phyloP scores from a whole-genome alignment of 805 yeast genomes.

The Komagataella ulmi region DNA sequence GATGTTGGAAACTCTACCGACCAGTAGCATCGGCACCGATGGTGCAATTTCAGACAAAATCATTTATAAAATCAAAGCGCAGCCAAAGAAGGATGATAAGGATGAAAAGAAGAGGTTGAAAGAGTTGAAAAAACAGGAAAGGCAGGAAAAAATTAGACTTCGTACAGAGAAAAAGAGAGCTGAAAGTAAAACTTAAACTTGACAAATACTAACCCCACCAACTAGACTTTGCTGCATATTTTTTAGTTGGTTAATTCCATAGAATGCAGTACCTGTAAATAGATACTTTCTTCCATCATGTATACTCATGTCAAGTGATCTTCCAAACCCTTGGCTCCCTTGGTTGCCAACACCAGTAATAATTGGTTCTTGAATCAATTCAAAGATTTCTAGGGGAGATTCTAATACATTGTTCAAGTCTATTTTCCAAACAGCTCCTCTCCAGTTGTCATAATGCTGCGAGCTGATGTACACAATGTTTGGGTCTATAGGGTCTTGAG shows the following conservation, averaged over 20 bases:
- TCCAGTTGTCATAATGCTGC: conserved; percentile 24
- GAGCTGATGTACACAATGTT: conserved; percentile 23
- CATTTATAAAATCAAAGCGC: conserved; percentile 7
- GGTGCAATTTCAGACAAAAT: conserved; percentile 9
- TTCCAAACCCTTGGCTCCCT: not conserved
- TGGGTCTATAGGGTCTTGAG: conserved; percentile 4
- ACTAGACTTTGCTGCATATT: not conserved
- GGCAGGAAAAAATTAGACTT: conserved; percentile 17
- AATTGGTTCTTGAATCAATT: not conserved
- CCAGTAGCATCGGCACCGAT: conserved; percentile 8
- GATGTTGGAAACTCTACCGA: conserved; percentile 14
- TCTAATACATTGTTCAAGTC: not conserved
- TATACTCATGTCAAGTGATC: not conserved
- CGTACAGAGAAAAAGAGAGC: conserved; percentile 9
- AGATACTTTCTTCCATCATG: not conserved
- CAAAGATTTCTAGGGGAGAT: not conserved
- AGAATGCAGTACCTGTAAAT: not conserved
- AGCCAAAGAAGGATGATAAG: conserved; percentile 4
- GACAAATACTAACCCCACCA: not conserved
- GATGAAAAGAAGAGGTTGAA: conserved; percentile 18
- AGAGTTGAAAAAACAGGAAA: conserved; percentile 18
- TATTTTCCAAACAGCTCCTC: conserved; percentile 34
- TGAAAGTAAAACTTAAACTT: conserved; percentile 2
- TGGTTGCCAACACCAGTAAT: not conserved
- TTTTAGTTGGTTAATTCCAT: not conserved